Conservation (phyloP, 2,329 filamentous ascomycete species). For the Penicillium sp. region DNA sequence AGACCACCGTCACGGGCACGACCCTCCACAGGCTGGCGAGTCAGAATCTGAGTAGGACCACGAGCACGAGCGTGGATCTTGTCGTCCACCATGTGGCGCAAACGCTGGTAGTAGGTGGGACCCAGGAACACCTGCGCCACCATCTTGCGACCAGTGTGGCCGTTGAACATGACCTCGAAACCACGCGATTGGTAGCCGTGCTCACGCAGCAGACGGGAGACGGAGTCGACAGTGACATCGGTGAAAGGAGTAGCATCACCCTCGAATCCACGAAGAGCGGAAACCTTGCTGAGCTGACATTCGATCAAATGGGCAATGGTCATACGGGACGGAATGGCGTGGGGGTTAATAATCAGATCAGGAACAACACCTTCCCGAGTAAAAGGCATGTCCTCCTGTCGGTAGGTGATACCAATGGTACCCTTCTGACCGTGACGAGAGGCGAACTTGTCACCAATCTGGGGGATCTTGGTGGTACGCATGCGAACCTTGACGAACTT, state of each 20-base stretch:
- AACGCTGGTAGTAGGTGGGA: slow-evolving; percentile 96
- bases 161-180: slow-evolving; percentile 98
- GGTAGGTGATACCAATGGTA: slow-evolving; percentile 97
- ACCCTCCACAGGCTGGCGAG: slow-evolving; percentile 95
- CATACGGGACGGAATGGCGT: slow-evolving; percentile 99
- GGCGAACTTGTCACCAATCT: slow-evolving; percentile 99
- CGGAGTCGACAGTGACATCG: slow-evolving; percentile 91
- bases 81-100: slow-evolving; percentile 99
- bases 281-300: slow-evolving; percentile 95
- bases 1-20: slow-evolving; percentile 96
- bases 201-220: slow-evolving; percentile 80
- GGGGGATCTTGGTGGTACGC: slow-evolving; percentile 93
- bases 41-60: slow-evolving; percentile 95
- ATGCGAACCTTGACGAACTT: slow-evolving; percentile 98
- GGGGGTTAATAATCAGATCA: slow-evolving; percentile 97
- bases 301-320: slow-evolving; percentile 99
- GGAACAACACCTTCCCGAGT: slow-evolving; percentile 86
- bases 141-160: slow-evolving; percentile 91
- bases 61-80: slow-evolving; percentile 99
- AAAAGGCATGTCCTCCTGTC: slow-evolving; percentile 98
- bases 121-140: slow-evolving; percentile 94
- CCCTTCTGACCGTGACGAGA: slow-evolving; percentile 99
- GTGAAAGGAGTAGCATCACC: slow-evolving; percentile 98
- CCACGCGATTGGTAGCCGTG: slow-evolving; percentile 96
- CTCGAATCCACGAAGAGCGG: slow-evolving; percentile 88